Evolutionary conservation across 345 rosid genomes (phyloP).

Genomic region (Corymbia maculata): DNA sequence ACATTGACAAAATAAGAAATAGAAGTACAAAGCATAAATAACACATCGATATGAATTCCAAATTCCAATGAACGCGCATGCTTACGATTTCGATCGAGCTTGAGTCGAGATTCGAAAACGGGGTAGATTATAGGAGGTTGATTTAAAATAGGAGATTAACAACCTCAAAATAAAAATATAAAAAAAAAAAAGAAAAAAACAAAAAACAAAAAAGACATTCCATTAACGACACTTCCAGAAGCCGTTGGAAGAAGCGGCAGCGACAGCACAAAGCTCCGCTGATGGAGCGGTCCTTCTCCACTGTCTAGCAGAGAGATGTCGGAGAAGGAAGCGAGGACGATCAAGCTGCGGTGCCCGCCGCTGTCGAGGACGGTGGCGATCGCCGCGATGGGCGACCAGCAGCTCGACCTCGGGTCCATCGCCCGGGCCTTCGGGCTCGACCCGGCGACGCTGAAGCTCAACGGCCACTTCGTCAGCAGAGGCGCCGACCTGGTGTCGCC

Average conservation of each 20-base stretch:
- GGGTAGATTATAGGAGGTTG: neutral
- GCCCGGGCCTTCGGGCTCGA: constrained; percentile 61
- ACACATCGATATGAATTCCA: neutral
- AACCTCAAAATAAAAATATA: neutral
- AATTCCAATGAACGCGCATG: too few species aligned
- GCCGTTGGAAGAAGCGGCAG: neutral
- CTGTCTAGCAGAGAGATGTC: neutral
- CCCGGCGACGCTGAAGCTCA: constrained; percentile 63
- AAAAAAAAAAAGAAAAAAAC: accelerated
- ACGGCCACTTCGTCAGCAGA: constrained; percentile 80
- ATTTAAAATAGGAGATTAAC: neutral
- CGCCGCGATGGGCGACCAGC: constrained; percentile 43
- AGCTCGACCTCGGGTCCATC: constrained; percentile 59
- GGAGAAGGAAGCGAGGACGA: constrained; percentile 15
- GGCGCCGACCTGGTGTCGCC: constrained; percentile 51
- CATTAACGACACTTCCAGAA: constrained; percentile 11
- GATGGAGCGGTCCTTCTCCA: neutral
- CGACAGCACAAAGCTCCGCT: neutral
- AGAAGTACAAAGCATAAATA: neutral
- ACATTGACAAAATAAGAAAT: too few species aligned
- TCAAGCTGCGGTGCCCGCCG: constrained; percentile 59
- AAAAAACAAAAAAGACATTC: neutral
- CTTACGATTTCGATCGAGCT: neutral
- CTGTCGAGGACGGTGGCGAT: constrained; percentile 26
- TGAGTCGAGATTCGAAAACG: neutral